Percentiles rank a stretch among this genome's conserved stretches.
These are phyloP conservation scores for Solanum gandarillasii DNA, from an alignment of 257 asterid genomes.

Conservation along the genomic window DNA sequence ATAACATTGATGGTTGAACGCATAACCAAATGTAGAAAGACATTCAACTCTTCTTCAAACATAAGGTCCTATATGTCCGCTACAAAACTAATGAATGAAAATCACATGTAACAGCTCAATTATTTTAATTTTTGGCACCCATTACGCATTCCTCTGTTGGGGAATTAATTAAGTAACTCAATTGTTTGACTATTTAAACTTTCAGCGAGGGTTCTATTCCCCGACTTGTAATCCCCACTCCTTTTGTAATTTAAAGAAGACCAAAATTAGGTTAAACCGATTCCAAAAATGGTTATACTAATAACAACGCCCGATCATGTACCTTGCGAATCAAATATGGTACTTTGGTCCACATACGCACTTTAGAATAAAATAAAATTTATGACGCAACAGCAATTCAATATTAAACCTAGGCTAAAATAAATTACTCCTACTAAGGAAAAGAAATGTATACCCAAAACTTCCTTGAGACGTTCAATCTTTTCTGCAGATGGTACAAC, in stretches of 20 bases:
- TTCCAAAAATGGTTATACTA: not conserved
- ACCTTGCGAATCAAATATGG: not conserved
- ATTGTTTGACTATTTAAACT: too few species aligned
- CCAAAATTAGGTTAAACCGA: not conserved
- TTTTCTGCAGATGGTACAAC: constrained; percentile 67
- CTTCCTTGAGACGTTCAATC: constrained; percentile 45
- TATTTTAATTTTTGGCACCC: not conserved
- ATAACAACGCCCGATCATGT: not conserved
- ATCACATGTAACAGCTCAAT: not conserved
- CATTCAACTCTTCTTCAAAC: not conserved
- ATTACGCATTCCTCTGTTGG: not conserved
- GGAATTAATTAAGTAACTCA: too few species aligned
- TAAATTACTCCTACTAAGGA: not conserved
- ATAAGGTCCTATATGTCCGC: not conserved
- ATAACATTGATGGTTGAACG: not conserved
- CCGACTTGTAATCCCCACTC: not conserved
- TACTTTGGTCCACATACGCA: not conserved
- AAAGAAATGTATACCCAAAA: constrained; percentile 43
- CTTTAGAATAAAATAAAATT: not conserved
- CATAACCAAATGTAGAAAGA: not conserved
- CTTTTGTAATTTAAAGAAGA: not conserved
- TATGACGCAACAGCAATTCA: not conserved
- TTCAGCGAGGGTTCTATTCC: not conserved
- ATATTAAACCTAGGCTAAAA: not conserved
- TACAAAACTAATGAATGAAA: not conserved